Conservation (phyloP, 495 filamentous ascomycete genomes). For the Penicillium tannophilum region DNA sequence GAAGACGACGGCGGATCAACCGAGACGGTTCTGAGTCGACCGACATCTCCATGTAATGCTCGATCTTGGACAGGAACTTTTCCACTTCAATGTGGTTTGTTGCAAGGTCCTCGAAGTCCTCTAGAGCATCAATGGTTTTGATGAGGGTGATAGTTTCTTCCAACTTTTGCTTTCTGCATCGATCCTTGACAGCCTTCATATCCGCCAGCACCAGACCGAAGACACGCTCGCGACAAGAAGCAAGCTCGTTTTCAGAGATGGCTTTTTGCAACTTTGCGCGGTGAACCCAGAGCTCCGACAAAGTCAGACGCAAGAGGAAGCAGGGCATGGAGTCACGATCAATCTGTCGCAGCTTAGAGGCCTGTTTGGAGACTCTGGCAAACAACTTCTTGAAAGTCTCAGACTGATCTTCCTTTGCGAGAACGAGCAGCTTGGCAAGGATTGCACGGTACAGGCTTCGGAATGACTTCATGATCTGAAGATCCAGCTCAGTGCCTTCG, state of each 20-base stretch:
- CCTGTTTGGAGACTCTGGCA: conserved; percentile 34
- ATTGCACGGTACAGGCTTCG: conserved; percentile 41
- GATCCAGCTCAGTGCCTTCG: conserved; percentile 38
- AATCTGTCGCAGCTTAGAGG: conserved; percentile 38
- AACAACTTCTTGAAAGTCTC: conserved; percentile 43
- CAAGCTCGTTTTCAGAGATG: conserved; percentile 37
- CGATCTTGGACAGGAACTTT: conserved; percentile 43
- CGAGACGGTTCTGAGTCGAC: conserved; percentile 39
- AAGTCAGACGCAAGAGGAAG: conserved; percentile 41
- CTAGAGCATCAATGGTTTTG: conserved; percentile 46
- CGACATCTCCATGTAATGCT: conserved; percentile 43
- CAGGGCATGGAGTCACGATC: conserved; percentile 45
- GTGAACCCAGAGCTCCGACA: conserved; percentile 44
- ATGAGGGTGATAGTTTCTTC: conserved; percentile 46
- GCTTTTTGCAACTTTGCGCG: conserved; percentile 33
- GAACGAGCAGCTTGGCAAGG: conserved; percentile 39
- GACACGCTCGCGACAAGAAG: conserved; percentile 36
- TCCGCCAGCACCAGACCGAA: conserved; percentile 41
- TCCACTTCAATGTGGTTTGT: conserved; percentile 40
- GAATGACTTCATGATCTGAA: conserved; percentile 48
- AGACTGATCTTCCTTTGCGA: conserved; percentile 37
- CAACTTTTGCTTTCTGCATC: conserved; percentile 44
- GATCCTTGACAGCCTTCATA: conserved; percentile 42
- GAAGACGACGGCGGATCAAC: conserved; percentile 41
- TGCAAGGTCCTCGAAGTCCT: conserved; percentile 48